phyloP scores from a whole-genome alignment of 2,329 filamentous ascomycete genomes.

The Xylaria hypoxylon region DNA sequence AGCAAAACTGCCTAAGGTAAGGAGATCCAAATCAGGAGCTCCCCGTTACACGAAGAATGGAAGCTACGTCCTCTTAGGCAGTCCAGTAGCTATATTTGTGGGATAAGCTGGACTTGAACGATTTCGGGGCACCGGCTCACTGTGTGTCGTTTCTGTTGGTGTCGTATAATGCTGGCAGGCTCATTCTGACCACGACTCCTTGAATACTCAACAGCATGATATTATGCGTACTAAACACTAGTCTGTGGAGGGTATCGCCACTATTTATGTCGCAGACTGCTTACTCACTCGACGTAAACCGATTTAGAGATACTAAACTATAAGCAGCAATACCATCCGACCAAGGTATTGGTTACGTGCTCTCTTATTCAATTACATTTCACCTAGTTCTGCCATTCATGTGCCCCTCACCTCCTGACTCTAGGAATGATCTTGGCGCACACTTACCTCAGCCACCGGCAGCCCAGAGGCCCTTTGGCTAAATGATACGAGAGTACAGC shows the following conservation, averaged over 20 bases:
- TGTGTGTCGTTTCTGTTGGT: not conserved
- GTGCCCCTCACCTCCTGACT: not conserved
- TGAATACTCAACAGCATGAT: not conserved
- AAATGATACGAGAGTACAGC: not conserved
- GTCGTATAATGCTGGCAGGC: not conserved
- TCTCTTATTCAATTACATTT: not conserved
- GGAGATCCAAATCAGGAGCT: not conserved
- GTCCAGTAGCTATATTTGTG: not conserved
- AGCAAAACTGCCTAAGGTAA: not conserved
- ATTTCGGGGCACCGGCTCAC: not conserved
- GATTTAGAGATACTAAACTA: not conserved
- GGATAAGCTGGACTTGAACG: not conserved
- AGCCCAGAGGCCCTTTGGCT: not conserved
- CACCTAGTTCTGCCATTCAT: not conserved
- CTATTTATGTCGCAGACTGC: not conserved
- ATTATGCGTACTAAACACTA: not conserved
- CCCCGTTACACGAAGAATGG: not conserved
- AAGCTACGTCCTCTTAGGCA: not conserved
- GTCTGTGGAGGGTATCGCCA: too few species aligned
- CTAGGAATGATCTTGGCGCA: not conserved
- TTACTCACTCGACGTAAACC: not conserved
- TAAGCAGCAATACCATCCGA: not conserved
- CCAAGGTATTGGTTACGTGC: not conserved
- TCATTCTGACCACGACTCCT: not conserved
- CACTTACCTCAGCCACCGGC: not conserved